phyloP scores from a whole-genome alignment of 225 moss, liverwort and hornwort species.

The Lunularia cruciata region DNA sequence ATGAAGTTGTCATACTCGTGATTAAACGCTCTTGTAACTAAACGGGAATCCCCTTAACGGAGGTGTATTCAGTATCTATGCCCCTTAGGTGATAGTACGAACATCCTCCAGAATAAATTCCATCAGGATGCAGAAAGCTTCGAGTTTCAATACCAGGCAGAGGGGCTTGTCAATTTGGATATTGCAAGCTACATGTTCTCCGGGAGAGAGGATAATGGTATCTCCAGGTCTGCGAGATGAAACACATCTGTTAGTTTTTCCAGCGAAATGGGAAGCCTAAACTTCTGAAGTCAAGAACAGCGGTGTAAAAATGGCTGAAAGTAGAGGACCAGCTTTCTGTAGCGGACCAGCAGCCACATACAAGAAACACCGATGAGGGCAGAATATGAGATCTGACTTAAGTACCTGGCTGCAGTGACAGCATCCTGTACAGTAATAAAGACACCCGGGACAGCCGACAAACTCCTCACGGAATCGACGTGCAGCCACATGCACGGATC shows the following conservation, averaged over 20 bases:
- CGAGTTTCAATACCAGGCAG: constrained; percentile 45
- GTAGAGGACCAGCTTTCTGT: too few relatives aligned
- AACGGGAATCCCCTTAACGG: too few relatives aligned
- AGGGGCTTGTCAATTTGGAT: constrained; percentile 56
- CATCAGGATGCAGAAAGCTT: background rate
- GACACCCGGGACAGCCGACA: constrained; percentile 25
- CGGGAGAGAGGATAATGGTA: constrained; percentile 51
- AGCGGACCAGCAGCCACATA: too few relatives aligned
- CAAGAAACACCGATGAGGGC: background rate
- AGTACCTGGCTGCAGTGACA: constrained; percentile 49
- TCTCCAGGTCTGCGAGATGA: constrained; percentile 55
- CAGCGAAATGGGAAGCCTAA: too few relatives aligned
- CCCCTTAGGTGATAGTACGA: too few relatives aligned
- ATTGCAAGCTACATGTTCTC: constrained; percentile 49
- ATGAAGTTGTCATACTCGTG: too few relatives aligned
- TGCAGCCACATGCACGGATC: constrained; percentile 54
- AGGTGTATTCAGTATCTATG: too few relatives aligned
- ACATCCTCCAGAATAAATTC: background rate
- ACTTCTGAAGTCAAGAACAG: too few relatives aligned
- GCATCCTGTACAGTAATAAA: constrained; percentile 50
- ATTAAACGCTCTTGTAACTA: background rate
- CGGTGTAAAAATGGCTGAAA: too few relatives aligned
- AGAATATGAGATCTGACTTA: background rate
- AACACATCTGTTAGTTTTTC: constrained; percentile 36
- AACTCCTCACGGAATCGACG: constrained; percentile 32